Conservation (phyloP, 345 rosid genomes). For the Citrus maxima region DNA sequence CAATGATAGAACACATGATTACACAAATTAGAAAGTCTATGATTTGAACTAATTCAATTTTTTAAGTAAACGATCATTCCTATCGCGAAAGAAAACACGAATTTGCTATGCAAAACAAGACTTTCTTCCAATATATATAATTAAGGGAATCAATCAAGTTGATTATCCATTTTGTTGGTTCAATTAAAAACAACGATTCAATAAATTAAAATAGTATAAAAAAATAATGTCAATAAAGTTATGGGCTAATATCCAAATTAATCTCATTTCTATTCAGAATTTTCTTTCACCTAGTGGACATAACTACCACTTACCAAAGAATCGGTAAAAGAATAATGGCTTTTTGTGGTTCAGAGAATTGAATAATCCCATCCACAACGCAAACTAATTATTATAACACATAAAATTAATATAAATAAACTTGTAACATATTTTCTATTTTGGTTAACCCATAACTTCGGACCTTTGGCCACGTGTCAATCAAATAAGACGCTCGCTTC, state of each 20-base stretch:
- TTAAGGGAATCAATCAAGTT: neutral
- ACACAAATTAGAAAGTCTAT: neutral
- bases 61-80: neutral
- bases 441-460: neutral
- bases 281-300: neutral
- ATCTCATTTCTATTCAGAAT: neutral
- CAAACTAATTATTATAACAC: neutral
- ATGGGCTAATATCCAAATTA: too few relatives aligned
- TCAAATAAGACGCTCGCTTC: too few relatives aligned
- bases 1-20: neutral
- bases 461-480: conserved; percentile 11
- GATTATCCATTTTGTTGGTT: neutral
- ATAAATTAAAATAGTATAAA: too few relatives aligned
- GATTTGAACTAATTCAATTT: too few relatives aligned
- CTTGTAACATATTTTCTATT: neutral
- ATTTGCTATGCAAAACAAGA: too few relatives aligned
- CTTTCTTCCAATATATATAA: neutral
- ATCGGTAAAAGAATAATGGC: conserved; percentile 15
- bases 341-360: neutral
- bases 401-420: neutral
- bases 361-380: neutral
- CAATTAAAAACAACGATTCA: too few relatives aligned
- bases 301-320: conserved; percentile 6
- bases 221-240: too few relatives aligned
- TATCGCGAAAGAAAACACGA: neutral